Evolutionary conservation across 495 filamentous ascomycete genomes (phyloP).

Genomic region (Daldinia concentrica): DNA sequence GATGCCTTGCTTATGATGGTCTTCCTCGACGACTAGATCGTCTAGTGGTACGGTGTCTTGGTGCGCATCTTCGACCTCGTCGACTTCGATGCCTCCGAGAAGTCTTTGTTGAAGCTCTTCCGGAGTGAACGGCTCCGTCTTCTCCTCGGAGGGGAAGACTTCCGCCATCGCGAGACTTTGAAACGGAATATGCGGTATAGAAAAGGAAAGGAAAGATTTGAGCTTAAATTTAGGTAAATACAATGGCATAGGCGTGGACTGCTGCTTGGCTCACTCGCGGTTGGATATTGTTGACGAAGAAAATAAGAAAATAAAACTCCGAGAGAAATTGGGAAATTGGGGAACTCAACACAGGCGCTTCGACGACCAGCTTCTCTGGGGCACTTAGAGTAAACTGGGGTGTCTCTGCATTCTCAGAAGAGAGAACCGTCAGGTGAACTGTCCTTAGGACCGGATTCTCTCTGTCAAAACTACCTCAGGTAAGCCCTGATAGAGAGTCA

Average conservation of each 20-base stretch:
- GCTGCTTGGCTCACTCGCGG: slow-evolving; percentile 3
- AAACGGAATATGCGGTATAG: slow-evolving; percentile 18
- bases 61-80: slow-evolving; percentile 46
- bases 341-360: slow-evolving; percentile 34
- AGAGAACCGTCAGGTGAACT: slow-evolving; percentile 45
- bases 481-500: slow-evolving; percentile 34
- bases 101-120: slow-evolving; percentile 57
- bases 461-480: slow-evolving; percentile 22
- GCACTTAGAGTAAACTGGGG: slow-evolving; percentile 8
- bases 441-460: slow-evolving; percentile 42
- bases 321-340: slow-evolving; percentile 22
- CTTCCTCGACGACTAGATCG: slow-evolving; percentile 55
- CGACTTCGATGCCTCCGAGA: slow-evolving; percentile 44
- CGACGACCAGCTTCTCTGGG: slow-evolving; percentile 19
- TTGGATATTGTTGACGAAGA: slow-evolving; percentile 6
- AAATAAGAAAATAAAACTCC: slow-evolving; percentile 11
- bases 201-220: slow-evolving; percentile 12
- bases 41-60: slow-evolving; percentile 54
- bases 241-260: slow-evolving; percentile 11
- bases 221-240: slow-evolving; percentile 23
- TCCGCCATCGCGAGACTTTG: slow-evolving; percentile 51
- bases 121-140: slow-evolving; percentile 60
- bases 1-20: slow-evolving; percentile 52
- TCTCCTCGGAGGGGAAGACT: slow-evolving; percentile 56
- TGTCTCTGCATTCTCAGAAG: slow-evolving; percentile 11